Base-by-base conservation (phyloP, 2,329 filamentous ascomycete genomes). In the Fusarium mundagurra region DNA sequence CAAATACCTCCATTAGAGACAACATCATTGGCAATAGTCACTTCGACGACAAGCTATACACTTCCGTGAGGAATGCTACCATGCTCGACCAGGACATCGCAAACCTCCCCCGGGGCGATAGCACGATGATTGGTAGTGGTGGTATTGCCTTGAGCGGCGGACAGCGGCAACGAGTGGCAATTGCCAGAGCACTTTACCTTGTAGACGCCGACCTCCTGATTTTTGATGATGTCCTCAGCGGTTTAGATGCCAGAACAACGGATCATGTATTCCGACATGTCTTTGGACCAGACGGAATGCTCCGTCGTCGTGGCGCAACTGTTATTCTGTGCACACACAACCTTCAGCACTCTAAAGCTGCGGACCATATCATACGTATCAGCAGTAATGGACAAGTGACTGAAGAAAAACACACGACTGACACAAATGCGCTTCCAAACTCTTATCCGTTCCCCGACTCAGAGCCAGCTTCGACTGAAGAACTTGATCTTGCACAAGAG, bases 121-220 rank as follows among this genome's bases (percentile, higher is more conserved):
- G 76, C 17, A 84, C 83, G 0, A 76, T 78, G 14, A 69, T 86
- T 50, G 85, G 85, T 12, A 83, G 80, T 45, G 80, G 81, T 24
- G 84, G 84, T 0, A 81, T 85, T 33, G 81, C 80, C 11, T 71
- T 86, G 7, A 84, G 83, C 24, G 85, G 85, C 8, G 85, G 85
- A 1, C 84, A 86, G 51, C 76, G 77, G 33, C 79, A 83, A n/a
- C 78, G 83, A 14, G 75, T 82, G 6, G 74, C 77, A 9, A 76
- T 88, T 7, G 86, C 86, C 1, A 80, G 86, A 3, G 86, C 86
- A 2, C 67, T 88, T 1, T 88, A 86, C 75, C 79, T 82, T 4
- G 11, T 22, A 12, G 73, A 80, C 8, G 76, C 79, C 3, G 69
- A 85, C 16, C 74, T 86, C 24, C 63, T 86, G 20, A 67, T 88